Conservation (phyloP, 176 grass and related monocot species). For the Avena eriantha region DNA sequence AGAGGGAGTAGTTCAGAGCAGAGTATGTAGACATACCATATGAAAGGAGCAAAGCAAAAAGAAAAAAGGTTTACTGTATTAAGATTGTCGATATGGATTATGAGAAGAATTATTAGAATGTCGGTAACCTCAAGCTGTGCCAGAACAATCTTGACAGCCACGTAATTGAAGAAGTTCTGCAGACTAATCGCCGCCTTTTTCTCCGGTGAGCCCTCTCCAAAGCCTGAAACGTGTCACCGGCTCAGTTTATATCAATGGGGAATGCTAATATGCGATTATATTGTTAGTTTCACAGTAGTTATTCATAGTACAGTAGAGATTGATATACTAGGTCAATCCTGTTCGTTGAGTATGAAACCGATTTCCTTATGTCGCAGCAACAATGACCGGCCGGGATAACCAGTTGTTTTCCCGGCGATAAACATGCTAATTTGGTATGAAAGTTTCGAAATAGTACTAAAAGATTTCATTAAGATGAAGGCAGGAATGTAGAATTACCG, state of each 20-base stretch:
- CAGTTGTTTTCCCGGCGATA: background rate
- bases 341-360: background rate
- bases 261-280: too few species aligned
- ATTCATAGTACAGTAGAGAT: background rate
- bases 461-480: background rate
- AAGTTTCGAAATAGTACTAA: background rate
- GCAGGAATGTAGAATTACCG: conserved; percentile 43
- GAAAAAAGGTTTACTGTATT: background rate
- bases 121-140: conserved; percentile 76
- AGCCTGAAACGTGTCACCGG: conserved; percentile 42
- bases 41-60: background rate
- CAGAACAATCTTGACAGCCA: conserved; percentile 78
- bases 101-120: conserved; percentile 4
- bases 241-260: background rate
- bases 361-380: background rate
- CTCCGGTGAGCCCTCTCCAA: conserved; percentile 80
- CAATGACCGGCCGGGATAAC: background rate
- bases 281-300: background rate
- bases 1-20: background rate
- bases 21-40: background rate
- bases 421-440: background rate
- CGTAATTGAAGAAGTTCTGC: conserved; percentile 87
- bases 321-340: background rate
- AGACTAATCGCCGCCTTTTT: conserved; percentile 70
- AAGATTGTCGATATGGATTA: background rate